Evolutionary conservation across 495 filamentous ascomycete genomes (phyloP), one percentile per base, ranked within the genome.

Genomic region (Podospora bellae-mahoneyi): DNA sequence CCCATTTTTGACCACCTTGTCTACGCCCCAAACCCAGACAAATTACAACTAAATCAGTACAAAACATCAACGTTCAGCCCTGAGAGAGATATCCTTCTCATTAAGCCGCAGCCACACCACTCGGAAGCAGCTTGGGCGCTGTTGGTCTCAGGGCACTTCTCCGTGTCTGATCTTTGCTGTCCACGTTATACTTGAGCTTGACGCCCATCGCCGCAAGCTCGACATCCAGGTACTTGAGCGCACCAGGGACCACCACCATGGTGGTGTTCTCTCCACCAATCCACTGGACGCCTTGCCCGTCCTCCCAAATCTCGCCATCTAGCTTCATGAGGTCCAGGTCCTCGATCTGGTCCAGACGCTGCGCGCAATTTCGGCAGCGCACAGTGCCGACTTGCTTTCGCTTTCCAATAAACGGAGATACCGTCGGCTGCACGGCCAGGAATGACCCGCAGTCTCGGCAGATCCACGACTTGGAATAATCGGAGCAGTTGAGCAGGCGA

Each of bases 401-500:
- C 68, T 91, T 86, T 19, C 90, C 89, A 2, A 86, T 83, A 3
- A 86, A 87, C 5, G 87, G 88, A 23, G 88, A 87, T 53, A 96
- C 90, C 2, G 89, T 90, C 13, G 90, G 89, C 76, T 92, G 90
- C 30, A 89, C 90, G 1, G 90, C 91, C 56, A 97, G 76, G 83
- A 99, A 99, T 9, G 88, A 91, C 28, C 95, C 95, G 74, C 95
- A 99, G 61, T 78, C 78, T 64, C 89, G 88, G 76, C 95, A 99
- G 69, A 97, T 89, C 91, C 93, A 95, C 27, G 93, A 86, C 64
- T 87, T 87, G 27, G 88, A 87, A 76, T 95, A 92, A 77, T 99
- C 95, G 60, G 92, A 96, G 80, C 95, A 99, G 81, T 98, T 97
- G 81, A 99, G 86, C 26, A 99, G 84, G 53, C 95, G 91, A 77